Base-by-base conservation (phyloP, 2,329 filamentous ascomycete genomes). In the Xylariaceae sp. region DNA sequence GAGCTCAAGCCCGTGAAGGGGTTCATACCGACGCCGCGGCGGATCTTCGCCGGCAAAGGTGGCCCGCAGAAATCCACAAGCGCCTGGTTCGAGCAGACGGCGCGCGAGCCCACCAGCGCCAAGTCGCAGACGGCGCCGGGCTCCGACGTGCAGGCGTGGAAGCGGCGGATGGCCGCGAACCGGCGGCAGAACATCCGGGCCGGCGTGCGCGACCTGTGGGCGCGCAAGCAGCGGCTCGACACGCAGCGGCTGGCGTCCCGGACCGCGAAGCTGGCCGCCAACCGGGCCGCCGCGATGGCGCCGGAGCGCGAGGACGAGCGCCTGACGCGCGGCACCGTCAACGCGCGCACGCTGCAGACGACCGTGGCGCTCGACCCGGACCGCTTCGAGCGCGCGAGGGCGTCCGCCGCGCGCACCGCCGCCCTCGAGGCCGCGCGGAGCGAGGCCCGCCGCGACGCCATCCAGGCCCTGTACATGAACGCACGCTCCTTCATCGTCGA, bases 391-490 rank as follows among this genome's bases (percentile, higher is more conserved):
- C 79, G 81, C 48, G 79, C 81, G n/a, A 71, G 75, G 23, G 72
- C 67, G 40, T 76, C 76, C 42, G 70, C 67, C 4, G 64, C 55
- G 30, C 74, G 72, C 37, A 75, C 77, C 11, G 71, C 72, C 11
- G 73, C 75, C 11, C 70, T 80, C 35, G 70, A 77, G 26, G 74
- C 72, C 8, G 70, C 75, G 47, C 85, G 85, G 68, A 77, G 79
- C 36, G 79, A 85, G 53, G 78, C 80, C 47, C 83, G 88, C 44
- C 80, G 83, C 56, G 84, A 93, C 61, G 82, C 87, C 13, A 75
- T 99, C 24, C 91, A 96, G 73, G 86, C 90, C 53, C 81, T 99
- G 10, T 99, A 99, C 75, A 89, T 94, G 75, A 89, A 92, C 64
- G 92, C 94, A 4, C 83, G 88, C 21, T 78, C 84, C 32, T 99